Evolutionary conservation across 2,329 filamentous ascomycete genomes (phyloP), one percentile per base, ranked within the genome.

Genomic region (Exserohilum rostratum): DNA sequence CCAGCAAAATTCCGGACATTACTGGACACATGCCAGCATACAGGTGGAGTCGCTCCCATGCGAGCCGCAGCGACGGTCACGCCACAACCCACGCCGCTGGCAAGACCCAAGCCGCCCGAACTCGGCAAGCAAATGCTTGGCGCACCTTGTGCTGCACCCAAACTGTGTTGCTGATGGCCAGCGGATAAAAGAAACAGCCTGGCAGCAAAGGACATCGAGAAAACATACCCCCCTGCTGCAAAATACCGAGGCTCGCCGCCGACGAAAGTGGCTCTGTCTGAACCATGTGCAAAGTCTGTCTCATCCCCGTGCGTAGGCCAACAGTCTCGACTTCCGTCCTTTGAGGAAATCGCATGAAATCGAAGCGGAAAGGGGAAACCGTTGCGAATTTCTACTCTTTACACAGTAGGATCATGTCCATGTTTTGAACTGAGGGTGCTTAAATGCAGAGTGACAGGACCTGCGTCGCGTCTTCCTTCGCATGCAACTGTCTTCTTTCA

Each of bases 221-320:
- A 17, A 13, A 7, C 11, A 7, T n/a, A 29, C 17, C 31, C 17
- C 31, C 17, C 33, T 27, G 25, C 11, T 33, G 15, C 25, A 38
- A 44, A 18, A 6, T 29, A 4, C 31, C 40, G 25, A 53, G 39
- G 33, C 46, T 12, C 31, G 12, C 18, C 27, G 17, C 44, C 42
- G 15, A 45, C 39, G 17, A 49, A 33, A 39, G 12, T 34, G 17
- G n/a, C 20, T 34, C 22, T 43, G 38, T 35, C 40, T 12, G 30
- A 13, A 33, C 31, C 17, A 44, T 13, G 30, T 29, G 50, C 37
- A 53, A 20, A 46, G 13, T 45, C 33, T 34, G 35, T 29, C 29
- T 27, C 50, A 47, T 53, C 38, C 33, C 46, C 31, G 46, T 53
- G 50, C 38, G 25, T 17, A 38, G 35, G 18, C 29, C n/a, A 10